phyloP scores from a whole-genome alignment of 768 basidiomycete genomes.

The Russula emetica region DNA sequence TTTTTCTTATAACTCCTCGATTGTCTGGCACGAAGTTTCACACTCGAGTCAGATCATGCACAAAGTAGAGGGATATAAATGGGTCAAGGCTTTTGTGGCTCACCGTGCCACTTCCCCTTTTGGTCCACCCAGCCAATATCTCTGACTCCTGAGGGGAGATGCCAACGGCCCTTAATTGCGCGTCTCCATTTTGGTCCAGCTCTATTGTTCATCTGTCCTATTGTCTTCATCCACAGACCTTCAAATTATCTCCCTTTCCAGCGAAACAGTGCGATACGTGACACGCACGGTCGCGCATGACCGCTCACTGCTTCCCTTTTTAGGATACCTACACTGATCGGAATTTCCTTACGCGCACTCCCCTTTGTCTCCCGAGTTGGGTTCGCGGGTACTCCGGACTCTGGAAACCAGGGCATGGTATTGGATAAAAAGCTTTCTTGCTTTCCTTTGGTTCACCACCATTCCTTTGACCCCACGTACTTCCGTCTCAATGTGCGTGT shows the following conservation, averaged over 20 bases:
- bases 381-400: not conserved
- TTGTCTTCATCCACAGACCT: conserved; percentile 9
- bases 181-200: not conserved
- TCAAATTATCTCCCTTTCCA: conserved; percentile 2
- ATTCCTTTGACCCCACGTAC: not conserved
- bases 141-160: conserved; percentile 4
- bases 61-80: not conserved
- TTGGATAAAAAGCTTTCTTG: conserved; percentile 11
- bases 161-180: not conserved
- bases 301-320: conserved; percentile 4
- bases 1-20: not conserved
- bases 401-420: not conserved
- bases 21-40: not conserved
- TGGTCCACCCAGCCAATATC: not conserved
- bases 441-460: not conserved
- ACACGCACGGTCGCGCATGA: not conserved
- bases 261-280: conserved; percentile 1
- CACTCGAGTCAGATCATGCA: conserved; percentile 21
- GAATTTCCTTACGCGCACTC: conserved; percentile 18
- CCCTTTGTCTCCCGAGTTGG: conserved; percentile 23
- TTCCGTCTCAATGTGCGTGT: not conserved
- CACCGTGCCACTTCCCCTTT: not conserved
- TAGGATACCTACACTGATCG: conserved; percentile 12
- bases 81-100: not conserved
- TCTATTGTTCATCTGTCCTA: conserved; percentile 15